These are phyloP conservation scores for Aspergillus udagawae DNA, from an alignment of 2,329 filamentous ascomycete genomes.

Conservation along the genomic window DNA sequence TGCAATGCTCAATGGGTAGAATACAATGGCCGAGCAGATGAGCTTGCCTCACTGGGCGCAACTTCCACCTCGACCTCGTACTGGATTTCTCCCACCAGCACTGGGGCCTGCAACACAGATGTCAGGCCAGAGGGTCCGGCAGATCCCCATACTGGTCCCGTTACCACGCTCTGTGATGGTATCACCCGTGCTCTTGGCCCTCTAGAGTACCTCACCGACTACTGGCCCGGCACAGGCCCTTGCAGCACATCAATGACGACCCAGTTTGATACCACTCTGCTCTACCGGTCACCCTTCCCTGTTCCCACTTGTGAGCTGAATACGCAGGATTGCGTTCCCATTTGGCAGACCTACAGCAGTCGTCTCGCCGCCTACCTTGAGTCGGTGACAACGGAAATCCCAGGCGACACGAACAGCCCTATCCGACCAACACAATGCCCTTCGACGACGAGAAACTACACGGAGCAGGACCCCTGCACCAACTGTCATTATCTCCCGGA, in stretches of 20 bases:
- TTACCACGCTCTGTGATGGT: slow-evolving; percentile 21
- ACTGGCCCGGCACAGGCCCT: slow-evolving; percentile 17
- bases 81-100: slow-evolving; percentile 12
- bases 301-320: slow-evolving; percentile 12
- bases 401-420: slow-evolving; percentile 19
- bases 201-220: slow-evolving; percentile 11
- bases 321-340: slow-evolving; percentile 16
- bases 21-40: slow-evolving; percentile 10
- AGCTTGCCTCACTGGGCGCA: slow-evolving; percentile 13
- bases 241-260: slow-evolving; percentile 9
- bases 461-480: slow-evolving; percentile 15
- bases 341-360: slow-evolving; percentile 18
- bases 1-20: slow-evolving; percentile 21
- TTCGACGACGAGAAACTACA: slow-evolving; percentile 9
- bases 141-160: slow-evolving; percentile 16
- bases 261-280: neutral
- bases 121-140: slow-evolving; percentile 7
- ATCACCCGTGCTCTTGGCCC: slow-evolving; percentile 17
- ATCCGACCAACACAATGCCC: slow-evolving; percentile 15
- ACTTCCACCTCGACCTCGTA: slow-evolving; percentile 11
- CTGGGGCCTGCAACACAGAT: slow-evolving; percentile 14
- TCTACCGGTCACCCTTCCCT: slow-evolving; percentile 10
- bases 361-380: slow-evolving; percentile 5
- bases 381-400: slow-evolving; percentile 3
- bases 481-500: slow-evolving; percentile 18